A percentile compares a stretch with the other conserved stretches of the same genome.
Conservation (phyloP, 306 rosid genomes). For the Macrotyloma uniflorum region DNA sequence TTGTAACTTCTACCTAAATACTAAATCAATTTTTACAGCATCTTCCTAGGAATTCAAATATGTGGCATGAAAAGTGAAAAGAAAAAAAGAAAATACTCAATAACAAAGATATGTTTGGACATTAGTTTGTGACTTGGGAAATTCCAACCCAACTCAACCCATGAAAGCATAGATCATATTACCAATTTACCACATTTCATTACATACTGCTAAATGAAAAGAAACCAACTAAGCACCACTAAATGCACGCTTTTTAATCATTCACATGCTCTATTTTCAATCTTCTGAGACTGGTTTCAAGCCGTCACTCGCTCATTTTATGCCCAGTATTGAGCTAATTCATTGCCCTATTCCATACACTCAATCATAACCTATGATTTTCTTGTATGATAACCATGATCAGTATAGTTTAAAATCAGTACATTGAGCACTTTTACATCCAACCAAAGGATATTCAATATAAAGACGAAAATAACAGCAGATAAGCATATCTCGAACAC, state of each 20-base stretch:
- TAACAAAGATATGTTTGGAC: background rate
- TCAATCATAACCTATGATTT: background rate
- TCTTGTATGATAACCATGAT: background rate
- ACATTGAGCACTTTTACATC: background rate
- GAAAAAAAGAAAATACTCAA: constrained; percentile 4
- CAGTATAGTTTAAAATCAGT: background rate
- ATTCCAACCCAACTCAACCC: background rate
- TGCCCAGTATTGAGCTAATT: background rate
- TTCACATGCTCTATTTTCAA: background rate
- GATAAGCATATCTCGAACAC: background rate
- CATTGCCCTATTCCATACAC: background rate
- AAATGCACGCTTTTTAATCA: background rate
- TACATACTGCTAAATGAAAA: background rate
- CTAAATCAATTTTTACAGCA: background rate
- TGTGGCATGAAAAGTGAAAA: background rate
- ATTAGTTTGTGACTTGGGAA: background rate
- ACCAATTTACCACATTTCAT: background rate
- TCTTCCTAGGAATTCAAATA: constrained; percentile 6
- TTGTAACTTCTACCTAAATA: background rate
- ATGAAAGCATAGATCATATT: background rate
- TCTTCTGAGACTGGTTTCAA: background rate
- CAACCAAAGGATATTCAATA: background rate
- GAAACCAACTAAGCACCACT: background rate
- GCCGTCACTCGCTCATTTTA: background rate
- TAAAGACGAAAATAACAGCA: background rate